Evolutionary conservation across 768 basidiomycete species (phyloP).

Genomic region (Mycena filopes): DNA sequence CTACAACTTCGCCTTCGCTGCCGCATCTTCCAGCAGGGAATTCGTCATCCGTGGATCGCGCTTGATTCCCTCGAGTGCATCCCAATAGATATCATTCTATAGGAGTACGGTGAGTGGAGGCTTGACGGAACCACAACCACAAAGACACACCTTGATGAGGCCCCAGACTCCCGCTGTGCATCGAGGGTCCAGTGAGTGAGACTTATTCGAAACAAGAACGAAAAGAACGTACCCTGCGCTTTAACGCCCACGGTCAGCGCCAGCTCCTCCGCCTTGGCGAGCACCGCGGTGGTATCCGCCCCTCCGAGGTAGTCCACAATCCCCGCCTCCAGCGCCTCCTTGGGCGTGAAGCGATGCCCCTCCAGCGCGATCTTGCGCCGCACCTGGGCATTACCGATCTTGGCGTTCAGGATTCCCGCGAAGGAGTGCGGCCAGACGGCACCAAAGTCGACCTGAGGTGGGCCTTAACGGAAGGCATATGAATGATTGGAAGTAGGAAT

Average conservation of each 20-base stretch:
- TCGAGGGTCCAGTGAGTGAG: too few species aligned
- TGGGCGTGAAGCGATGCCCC: conserved; percentile 80
- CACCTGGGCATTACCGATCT: conserved; percentile 66
- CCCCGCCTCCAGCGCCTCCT: conserved; percentile 73
- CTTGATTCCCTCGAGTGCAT: conserved; percentile 57
- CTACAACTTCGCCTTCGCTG: conserved; percentile 59
- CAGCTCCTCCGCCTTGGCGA: conserved; percentile 72
- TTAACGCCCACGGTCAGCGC: conserved; percentile 63
- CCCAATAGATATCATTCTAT: conserved; percentile 66
- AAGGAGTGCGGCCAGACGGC: conserved; percentile 84
- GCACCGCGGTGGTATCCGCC: conserved; percentile 67
- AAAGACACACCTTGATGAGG: conserved; percentile 66
- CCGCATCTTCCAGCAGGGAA: conserved; percentile 57
- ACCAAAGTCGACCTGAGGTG: conserved; percentile 85
- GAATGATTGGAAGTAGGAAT: neutral
- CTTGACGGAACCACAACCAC: neutral
- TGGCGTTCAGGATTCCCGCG: conserved; percentile 68
- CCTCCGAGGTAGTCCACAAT: conserved; percentile 77
- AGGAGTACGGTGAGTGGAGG: conserved; percentile 7
- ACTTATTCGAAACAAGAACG: neutral
- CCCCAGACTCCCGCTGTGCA: conserved; percentile 70
- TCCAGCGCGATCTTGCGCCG: conserved; percentile 83
- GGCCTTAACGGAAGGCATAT: too few species aligned
- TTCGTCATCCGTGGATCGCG: conserved; percentile 49
- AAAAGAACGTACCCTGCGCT: conserved; percentile 46